phyloP scores from a whole-genome alignment of 305 asterid species.

The Solanum hybrid region DNA sequence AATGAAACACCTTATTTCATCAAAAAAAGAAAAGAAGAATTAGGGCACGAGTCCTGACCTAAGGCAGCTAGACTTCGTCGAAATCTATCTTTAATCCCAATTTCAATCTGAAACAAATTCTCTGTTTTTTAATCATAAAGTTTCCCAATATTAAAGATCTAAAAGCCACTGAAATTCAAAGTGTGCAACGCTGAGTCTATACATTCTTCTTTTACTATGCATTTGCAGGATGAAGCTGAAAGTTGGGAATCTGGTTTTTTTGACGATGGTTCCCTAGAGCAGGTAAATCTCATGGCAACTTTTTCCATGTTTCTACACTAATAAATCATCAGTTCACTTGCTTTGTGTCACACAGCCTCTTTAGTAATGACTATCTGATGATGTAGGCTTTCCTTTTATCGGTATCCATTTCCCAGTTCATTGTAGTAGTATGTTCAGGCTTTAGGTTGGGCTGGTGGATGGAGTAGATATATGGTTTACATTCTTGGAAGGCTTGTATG shows the following conservation, averaged over 20 bases:
- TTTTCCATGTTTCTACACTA: neutral
- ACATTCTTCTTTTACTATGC: neutral
- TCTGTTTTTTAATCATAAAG: neutral
- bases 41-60: neutral
- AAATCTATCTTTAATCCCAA: neutral
- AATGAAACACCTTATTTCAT: neutral
- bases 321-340: neutral
- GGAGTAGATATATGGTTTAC: neutral
- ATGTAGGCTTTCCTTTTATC: neutral
- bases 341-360: neutral
- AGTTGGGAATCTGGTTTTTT: conserved; percentile 61
- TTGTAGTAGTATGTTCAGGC: neutral
- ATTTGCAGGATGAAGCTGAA: conserved; percentile 79
- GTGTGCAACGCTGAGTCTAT: neutral
- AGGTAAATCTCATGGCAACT: conserved; percentile 36
- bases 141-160: neutral
- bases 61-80: neutral
- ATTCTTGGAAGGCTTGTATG: neutral
- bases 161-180: neutral
- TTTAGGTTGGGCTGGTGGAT: neutral
- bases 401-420: neutral
- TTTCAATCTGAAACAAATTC: neutral
- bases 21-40: neutral
- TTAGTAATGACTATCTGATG: neutral
- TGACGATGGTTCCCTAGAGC: conserved; percentile 38